Evolutionary conservation across 2,329 filamentous ascomycete species (phyloP).

Genomic region (Cytospora paraplurivora): DNA sequence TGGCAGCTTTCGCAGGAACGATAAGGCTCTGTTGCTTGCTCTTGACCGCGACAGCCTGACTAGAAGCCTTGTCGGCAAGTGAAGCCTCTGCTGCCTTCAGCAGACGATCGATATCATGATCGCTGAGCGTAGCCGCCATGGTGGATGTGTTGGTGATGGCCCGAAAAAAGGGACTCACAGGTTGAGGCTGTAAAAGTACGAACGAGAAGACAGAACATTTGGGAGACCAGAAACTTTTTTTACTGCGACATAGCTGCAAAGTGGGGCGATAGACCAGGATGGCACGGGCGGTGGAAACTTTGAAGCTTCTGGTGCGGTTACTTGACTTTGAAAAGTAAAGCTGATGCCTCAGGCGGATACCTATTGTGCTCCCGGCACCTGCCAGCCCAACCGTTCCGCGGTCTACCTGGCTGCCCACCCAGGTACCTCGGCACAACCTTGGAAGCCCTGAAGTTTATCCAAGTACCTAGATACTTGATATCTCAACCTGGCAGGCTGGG

Average conservation of each 20-base stretch:
- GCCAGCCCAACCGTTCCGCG: not conserved
- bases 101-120: slow-evolving; percentile 25
- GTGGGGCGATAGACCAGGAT: slow-evolving; percentile 9
- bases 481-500: not conserved
- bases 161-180: slow-evolving; percentile 15
- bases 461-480: not conserved
- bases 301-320: not conserved
- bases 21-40: slow-evolving; percentile 18
- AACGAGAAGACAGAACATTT: not conserved
- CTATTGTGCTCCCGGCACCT: not conserved
- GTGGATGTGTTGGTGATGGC: slow-evolving; percentile 19
- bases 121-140: slow-evolving; percentile 22
- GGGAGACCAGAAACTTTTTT: slow-evolving; percentile 20
- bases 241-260: not conserved
- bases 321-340: not conserved
- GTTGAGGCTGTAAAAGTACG: not conserved
- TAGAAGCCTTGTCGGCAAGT: slow-evolving; percentile 13
- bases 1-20: slow-evolving; percentile 23
- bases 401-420: not conserved
- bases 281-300: slow-evolving; percentile 8
- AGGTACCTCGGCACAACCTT: not conserved
- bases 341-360: slow-evolving; percentile 1
- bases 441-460: not conserved
- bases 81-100: slow-evolving; percentile 23
- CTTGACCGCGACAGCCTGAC: slow-evolving; percentile 4